phyloP scores from a whole-genome alignment of 2,329 filamentous ascomycete species.

The Fusarium bactridioides region DNA sequence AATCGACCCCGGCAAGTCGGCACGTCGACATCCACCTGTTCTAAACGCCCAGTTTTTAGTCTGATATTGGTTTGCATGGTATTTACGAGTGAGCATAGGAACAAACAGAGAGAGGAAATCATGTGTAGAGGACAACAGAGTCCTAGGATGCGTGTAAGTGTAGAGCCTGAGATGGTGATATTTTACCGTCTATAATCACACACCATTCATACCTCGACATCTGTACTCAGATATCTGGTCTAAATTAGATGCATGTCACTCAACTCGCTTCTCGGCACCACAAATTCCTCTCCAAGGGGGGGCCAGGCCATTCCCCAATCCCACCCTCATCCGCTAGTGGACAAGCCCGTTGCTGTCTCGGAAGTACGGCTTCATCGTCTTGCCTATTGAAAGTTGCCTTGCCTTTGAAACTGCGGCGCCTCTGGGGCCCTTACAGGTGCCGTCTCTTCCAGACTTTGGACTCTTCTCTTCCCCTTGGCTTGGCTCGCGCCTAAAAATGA shows the following conservation, averaged over 20 bases:
- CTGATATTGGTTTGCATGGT: not conserved
- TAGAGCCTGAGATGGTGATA: not conserved
- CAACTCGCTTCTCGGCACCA: constrained; percentile 29
- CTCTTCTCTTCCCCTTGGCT: not conserved
- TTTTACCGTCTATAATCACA: not conserved
- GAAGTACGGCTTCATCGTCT: constrained; percentile 40
- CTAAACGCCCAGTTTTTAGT: constrained; percentile 27
- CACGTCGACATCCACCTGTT: constrained; percentile 39
- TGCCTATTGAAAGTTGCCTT: constrained; percentile 10
- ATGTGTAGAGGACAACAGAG: not conserved
- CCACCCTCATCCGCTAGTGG: constrained; percentile 29
- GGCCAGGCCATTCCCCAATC: not conserved
- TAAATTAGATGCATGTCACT: constrained; percentile 7
- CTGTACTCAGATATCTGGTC: not conserved
- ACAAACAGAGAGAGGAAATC: not conserved
- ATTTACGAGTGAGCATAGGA: not conserved
- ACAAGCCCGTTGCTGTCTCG: constrained; percentile 36
- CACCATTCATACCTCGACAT: not conserved
- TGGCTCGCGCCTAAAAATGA: constrained; percentile 13
- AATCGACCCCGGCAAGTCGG: constrained; percentile 44
- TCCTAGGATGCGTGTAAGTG: accelerated
- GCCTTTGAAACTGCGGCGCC: constrained; percentile 5
- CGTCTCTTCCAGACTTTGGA: constrained; percentile 17
- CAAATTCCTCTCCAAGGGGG: constrained; percentile 6
- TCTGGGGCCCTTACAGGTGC: not conserved